Evolutionary conservation across 768 basidiomycete genomes (phyloP).

Genomic region (Russula olivacea): DNA sequence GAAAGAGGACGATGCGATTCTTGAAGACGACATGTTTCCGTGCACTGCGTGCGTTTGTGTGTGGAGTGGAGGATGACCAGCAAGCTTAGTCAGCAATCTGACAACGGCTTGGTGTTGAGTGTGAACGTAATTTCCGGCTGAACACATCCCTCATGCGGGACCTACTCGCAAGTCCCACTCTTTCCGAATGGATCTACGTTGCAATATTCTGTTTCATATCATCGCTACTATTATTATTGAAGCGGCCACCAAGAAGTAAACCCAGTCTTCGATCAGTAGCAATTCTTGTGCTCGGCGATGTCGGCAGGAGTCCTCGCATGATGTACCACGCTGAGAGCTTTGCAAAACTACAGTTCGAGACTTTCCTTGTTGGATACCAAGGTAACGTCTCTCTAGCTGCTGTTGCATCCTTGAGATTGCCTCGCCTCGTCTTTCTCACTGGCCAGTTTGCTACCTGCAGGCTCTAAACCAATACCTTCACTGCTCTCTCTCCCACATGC

Average conservation of each 20-base stretch:
- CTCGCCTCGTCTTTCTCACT: not conserved
- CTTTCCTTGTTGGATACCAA: slow-evolving; percentile 78
- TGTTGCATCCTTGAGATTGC: not conserved
- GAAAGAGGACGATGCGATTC: not conserved
- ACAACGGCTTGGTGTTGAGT: too few relatives aligned
- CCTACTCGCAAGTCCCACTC: not conserved
- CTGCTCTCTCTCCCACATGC: slow-evolving; percentile 62
- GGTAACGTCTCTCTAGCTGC: slow-evolving; percentile 42
- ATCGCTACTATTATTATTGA: slow-evolving; percentile 13
- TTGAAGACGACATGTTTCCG: slow-evolving; percentile 9
- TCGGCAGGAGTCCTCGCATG: slow-evolving; percentile 94
- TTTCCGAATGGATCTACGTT: not conserved
- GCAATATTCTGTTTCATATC: not conserved
- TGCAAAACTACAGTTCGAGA: slow-evolving; percentile 68
- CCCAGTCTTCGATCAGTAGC: slow-evolving; percentile 62
- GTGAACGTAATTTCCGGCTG: too few relatives aligned
- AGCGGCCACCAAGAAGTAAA: slow-evolving; percentile 4
- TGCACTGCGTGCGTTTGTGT: not conserved
- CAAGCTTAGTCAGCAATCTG: slow-evolving; percentile 12
- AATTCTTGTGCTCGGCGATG: slow-evolving; percentile 89
- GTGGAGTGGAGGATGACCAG: not conserved
- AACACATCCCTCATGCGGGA: slow-evolving; percentile 2
- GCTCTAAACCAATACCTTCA: slow-evolving; percentile 69
- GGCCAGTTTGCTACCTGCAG: slow-evolving; percentile 41
- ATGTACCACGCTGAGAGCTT: slow-evolving; percentile 98